Conservation (phyloP, 768 basidiomycete species). For the Mycena filopes region DNA sequence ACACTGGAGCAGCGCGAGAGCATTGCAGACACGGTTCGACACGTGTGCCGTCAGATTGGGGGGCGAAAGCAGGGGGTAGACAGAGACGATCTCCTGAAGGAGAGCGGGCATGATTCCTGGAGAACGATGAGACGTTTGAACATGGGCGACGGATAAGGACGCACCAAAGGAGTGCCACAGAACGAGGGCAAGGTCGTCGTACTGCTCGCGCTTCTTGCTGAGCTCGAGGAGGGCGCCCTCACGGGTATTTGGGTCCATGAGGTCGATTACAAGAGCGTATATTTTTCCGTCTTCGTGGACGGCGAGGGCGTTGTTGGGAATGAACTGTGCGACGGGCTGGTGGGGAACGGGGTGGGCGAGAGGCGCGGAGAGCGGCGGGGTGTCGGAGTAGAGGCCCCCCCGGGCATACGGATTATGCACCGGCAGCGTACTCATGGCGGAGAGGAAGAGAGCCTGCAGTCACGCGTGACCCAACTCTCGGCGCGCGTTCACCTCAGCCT, state of each 20-base stretch:
- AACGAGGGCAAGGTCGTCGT: conserved; percentile 96
- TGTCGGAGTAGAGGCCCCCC: conserved; percentile 68
- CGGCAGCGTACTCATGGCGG: conserved; percentile 63
- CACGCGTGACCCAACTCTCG: no score
- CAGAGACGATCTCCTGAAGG: conserved; percentile 97
- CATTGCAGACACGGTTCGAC: conserved; percentile 99
- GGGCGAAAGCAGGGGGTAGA: conserved; percentile 95
- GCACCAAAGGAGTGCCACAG: conserved; percentile 98
- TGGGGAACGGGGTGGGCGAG: conserved; percentile 69
- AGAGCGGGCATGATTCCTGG: conserved; percentile 97
- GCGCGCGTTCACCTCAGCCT: no score
- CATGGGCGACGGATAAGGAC: conserved; percentile 31
- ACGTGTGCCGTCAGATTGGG: conserved; percentile 97
- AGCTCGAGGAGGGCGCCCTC: conserved; percentile 93
- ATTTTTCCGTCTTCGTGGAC: conserved; percentile 80
- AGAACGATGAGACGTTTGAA: conserved; percentile 5
- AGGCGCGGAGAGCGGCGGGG: conserved; percentile 67
- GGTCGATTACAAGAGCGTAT: conserved; percentile 87
- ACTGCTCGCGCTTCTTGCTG: conserved; percentile 99
- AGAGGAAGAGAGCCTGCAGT: no score
- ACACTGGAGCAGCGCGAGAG: conserved; percentile 96
- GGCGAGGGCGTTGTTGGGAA: conserved; percentile 47
- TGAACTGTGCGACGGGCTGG: conserved; percentile 54
- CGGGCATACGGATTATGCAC: conserved; percentile 72
- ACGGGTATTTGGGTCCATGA: conserved; percentile 84